Conservation (phyloP, 805 yeast genomes). For the Lipomyces yamanashiensis region DNA sequence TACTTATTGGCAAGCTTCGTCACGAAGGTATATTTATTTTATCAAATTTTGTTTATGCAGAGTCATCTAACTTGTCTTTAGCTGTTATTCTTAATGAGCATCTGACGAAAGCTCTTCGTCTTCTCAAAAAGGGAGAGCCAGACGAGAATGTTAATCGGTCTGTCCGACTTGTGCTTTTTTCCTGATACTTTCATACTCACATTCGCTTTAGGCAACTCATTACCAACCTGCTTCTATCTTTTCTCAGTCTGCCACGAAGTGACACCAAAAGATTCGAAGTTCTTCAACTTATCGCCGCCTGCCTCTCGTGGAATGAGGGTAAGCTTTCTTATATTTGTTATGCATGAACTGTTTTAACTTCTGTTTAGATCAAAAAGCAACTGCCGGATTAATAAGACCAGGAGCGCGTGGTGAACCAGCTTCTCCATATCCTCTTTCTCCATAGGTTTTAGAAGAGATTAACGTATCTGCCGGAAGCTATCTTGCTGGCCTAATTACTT, state of each 20-base stretch:
- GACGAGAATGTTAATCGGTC: conserved; percentile 36
- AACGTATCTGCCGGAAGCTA: neutral
- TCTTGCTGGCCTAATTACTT: neutral
- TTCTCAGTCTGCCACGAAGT: conserved; percentile 84
- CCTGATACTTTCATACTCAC: conserved; percentile 55
- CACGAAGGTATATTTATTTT: conserved; percentile 59
- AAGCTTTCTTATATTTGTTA: neutral
- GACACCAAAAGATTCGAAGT: conserved; percentile 96
- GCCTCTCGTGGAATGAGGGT: conserved; percentile 84
- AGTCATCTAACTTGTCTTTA: neutral
- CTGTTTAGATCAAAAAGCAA: conserved; percentile 56
- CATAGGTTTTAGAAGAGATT: neutral
- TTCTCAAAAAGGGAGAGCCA: conserved; percentile 73
- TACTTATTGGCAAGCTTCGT: conserved; percentile 84
- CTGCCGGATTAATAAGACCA: conserved; percentile 63
- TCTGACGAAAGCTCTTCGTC: conserved; percentile 85
- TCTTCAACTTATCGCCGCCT: conserved; percentile 77
- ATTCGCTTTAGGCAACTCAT: conserved; percentile 66
- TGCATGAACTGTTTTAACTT: neutral
- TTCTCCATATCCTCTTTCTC: neutral
- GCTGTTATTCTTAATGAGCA: conserved; percentile 93
- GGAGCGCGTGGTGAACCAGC: conserved; percentile 12
- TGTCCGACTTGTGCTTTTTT: conserved; percentile 49
- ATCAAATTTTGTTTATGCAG: neutral
- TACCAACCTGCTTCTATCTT: conserved; percentile 82